Conservation (phyloP, 108 stramenopile species). For the Skeletonema marinoi region DNA sequence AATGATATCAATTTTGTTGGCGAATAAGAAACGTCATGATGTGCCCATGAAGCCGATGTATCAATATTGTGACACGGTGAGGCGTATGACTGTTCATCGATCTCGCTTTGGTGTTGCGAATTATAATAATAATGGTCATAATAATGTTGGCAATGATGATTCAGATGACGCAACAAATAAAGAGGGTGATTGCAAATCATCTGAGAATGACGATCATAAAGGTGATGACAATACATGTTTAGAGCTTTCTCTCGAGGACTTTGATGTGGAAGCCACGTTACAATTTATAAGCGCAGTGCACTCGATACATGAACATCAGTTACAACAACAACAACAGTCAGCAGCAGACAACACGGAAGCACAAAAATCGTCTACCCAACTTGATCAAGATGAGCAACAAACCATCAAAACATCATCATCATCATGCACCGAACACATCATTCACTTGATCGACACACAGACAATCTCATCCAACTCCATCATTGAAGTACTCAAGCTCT, state of each 20-base stretch:
- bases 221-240: constrained; percentile 7
- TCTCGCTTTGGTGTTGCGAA: constrained; percentile 19
- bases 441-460: constrained; percentile 21
- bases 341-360: not conserved
- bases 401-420: too few species aligned
- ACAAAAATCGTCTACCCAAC: not conserved
- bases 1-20: constrained; percentile 26
- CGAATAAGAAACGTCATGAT: constrained; percentile 12
- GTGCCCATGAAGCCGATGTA: constrained; percentile 31
- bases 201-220: not conserved
- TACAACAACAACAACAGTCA: too few species aligned
- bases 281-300: constrained; percentile 26
- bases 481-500: constrained; percentile 69
- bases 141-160: not conserved
- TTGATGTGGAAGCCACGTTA: constrained; percentile 25
- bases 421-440: constrained; percentile 7
- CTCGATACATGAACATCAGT: constrained; percentile 1
- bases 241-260: constrained; percentile 42
- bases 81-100: constrained; percentile 30
- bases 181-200: not conserved
- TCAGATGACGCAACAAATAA: not conserved
- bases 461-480: constrained; percentile 40
- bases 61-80: constrained; percentile 44
- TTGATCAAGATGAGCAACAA: not conserved
- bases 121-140: not conserved